Evolutionary conservation across 148 eudicot species (phyloP), one percentile per base, ranked within the genome.

Genomic region (Persicaria tinctoria): DNA sequence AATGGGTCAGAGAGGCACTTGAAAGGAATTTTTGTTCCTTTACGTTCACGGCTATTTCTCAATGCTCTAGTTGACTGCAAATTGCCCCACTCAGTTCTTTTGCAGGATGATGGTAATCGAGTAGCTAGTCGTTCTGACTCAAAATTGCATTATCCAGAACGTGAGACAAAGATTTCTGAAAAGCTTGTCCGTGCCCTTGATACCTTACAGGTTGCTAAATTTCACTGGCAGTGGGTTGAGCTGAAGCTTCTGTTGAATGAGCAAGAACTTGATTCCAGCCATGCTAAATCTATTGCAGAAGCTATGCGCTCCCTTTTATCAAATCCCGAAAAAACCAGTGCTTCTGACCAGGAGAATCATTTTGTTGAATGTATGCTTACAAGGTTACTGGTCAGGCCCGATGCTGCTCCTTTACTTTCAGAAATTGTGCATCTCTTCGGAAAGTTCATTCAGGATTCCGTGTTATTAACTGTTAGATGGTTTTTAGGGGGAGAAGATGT

Each of bases 151-250:
- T 72, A 75, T 69, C 86, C 74, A 51, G 98, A 91, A 56, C 84
- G 81, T 46, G 92, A 85, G 76, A 79, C 84, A 63, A 94, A 89
- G 77, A 86, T 88, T 78, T 84, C 85, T 23, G 88, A 90, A 64
- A 88, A 85, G 82, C 85, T 92, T 75, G 91, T 90, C 50, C 79
- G 88, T 81, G 83, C 89, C 79, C 83, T 94, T 53, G 97, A 94
- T 82, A 83, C 86, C 12, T 80, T 94, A 84, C 98, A 94, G 78
- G 92, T 96, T 75, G 97, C 98, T 2, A 94, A 87, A 77, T 92
- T 94, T 80, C 97, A 94, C 80, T 94, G 98, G 98, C 98, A 94
- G 80, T 94, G 98, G 98, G 87, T 94, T 73, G 97, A 94, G 84
- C 89, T 94, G 60, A 84, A 96, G 83, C 89, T 94, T 70, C 84